phyloP scores from a whole-genome alignment of 2,329 filamentous ascomycete species.

The Rhinocladiella mackenziei region DNA sequence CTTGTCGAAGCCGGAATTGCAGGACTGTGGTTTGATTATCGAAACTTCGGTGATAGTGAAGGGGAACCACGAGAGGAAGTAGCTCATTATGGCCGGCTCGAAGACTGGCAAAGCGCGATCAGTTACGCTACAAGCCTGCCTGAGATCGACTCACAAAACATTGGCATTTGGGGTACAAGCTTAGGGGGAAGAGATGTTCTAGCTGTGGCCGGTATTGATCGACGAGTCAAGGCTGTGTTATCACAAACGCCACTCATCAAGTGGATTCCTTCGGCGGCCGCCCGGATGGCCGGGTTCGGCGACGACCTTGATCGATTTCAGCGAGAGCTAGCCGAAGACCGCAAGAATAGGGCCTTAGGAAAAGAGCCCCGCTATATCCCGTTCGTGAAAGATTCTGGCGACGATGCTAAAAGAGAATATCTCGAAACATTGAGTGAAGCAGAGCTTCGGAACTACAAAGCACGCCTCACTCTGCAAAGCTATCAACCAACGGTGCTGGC shows the following conservation, averaged over 20 bases:
- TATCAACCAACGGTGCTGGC: slow-evolving; percentile 12
- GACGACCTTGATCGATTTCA: slow-evolving; percentile 13
- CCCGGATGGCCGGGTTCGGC: slow-evolving; percentile 16
- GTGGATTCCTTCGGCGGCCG: slow-evolving; percentile 9
- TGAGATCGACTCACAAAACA: slow-evolving; percentile 34
- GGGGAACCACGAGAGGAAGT: slow-evolving; percentile 30
- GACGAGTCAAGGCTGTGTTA: slow-evolving; percentile 38
- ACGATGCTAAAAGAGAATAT: slow-evolving; percentile 14
- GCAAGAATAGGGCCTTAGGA: slow-evolving; percentile 7
- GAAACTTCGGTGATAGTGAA: slow-evolving; percentile 31
- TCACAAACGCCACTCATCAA: slow-evolving; percentile 26
- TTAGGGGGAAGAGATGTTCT: slow-evolving; percentile 39
- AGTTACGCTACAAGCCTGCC: slow-evolving; percentile 34
- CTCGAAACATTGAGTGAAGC: slow-evolving; percentile 10
- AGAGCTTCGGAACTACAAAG: slow-evolving; percentile 15
- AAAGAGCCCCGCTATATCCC: slow-evolving; percentile 15
- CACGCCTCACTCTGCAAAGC: slow-evolving; percentile 15
- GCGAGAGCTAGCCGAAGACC: slow-evolving; percentile 11
- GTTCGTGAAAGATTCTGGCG: slow-evolving; percentile 14
- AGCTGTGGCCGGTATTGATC: slow-evolving; percentile 35
- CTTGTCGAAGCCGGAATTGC: slow-evolving; percentile 2
- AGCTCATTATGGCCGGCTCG: slow-evolving; percentile 31
- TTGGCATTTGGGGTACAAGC: slow-evolving; percentile 39
- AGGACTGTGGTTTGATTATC: slow-evolving; percentile 16
- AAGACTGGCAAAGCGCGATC: slow-evolving; percentile 38